Conservation (phyloP, 2,329 filamentous ascomycete species). For the Fusarium sublunatum region DNA sequence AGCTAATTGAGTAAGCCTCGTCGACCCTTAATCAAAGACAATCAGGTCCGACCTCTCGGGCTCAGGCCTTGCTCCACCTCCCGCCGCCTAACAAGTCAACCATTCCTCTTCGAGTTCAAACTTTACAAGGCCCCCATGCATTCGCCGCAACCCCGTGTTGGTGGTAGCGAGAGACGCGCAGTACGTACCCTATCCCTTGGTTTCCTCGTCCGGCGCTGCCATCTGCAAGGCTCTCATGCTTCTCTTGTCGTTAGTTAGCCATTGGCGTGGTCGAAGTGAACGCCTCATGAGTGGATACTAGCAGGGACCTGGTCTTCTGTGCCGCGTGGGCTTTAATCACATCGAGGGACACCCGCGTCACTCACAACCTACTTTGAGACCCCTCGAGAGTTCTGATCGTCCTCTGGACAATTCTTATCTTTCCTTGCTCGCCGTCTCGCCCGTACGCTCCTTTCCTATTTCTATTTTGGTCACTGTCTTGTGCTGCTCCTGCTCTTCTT, state of each 20-base stretch:
- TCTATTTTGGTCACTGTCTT: constrained; percentile 34
- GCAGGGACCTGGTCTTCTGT: constrained; percentile 40
- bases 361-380: constrained; percentile 30
- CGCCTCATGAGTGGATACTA: constrained; percentile 42
- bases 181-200: constrained; percentile 33
- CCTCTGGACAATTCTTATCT: constrained; percentile 29
- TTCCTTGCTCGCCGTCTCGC: constrained; percentile 26
- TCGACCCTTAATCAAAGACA: constrained; percentile 48
- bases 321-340: constrained; percentile 45
- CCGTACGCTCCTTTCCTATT: constrained; percentile 18
- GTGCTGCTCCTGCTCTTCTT: constrained; percentile 31
- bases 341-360: constrained; percentile 37
- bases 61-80: constrained; percentile 43
- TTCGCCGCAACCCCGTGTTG: constrained; percentile 27
- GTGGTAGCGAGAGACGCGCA: constrained; percentile 16
- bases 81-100: constrained; percentile 37
- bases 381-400: constrained; percentile 33
- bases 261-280: constrained; percentile 40
- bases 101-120: constrained; percentile 31
- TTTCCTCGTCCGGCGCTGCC: constrained; percentile 35
- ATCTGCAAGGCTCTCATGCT: constrained; percentile 38
- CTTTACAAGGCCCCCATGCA: constrained; percentile 34
- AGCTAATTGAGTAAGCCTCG: constrained; percentile 43
- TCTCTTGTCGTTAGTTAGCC: constrained; percentile 31
- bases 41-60: constrained; percentile 44